Evolutionary conservation across 352 stramenopile genomes (phyloP).

Genomic region (Phytophthora fragariaefolia): DNA sequence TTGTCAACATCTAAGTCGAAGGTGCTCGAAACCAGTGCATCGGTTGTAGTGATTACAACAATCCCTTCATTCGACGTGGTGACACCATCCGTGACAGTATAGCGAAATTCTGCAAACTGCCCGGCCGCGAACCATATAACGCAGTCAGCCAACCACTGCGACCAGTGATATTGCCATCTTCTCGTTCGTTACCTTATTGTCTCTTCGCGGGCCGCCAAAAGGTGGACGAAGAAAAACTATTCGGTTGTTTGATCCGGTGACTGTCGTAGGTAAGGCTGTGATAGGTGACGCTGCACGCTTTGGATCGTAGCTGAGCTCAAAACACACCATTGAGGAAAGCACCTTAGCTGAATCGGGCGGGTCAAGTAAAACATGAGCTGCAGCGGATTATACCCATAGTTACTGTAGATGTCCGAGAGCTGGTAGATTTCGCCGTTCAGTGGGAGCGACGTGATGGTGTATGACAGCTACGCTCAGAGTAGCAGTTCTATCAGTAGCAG

Average conservation of each 20-base stretch:
- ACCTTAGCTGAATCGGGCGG: neutral
- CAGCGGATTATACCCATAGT: slow-evolving; percentile 71
- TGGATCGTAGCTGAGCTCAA: slow-evolving; percentile 69
- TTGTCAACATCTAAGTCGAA: slow-evolving; percentile 83
- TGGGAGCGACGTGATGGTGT: slow-evolving; percentile 87
- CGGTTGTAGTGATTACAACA: slow-evolving; percentile 75
- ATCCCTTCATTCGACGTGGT: slow-evolving; percentile 74
- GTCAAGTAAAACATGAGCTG: neutral
- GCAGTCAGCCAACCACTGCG: neutral
- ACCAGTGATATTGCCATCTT: neutral
- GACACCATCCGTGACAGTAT: slow-evolving; percentile 79
- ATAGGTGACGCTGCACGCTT: slow-evolving; percentile 74
- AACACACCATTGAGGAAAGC: neutral
- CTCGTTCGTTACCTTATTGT: slow-evolving; percentile 54
- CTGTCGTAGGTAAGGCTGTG: slow-evolving; percentile 47
- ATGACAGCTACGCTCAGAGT: slow-evolving; percentile 49
- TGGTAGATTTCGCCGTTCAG: slow-evolving; percentile 87
- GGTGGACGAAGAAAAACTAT: slow-evolving; percentile 83
- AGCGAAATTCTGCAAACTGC: slow-evolving; percentile 89
- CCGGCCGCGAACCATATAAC: slow-evolving; percentile 1
- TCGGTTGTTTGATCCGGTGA: slow-evolving; percentile 89
- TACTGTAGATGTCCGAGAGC: slow-evolving; percentile 88
- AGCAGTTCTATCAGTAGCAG: neutral
- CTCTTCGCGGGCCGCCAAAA: slow-evolving; percentile 59
- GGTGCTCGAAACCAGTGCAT: slow-evolving; percentile 81